Evolutionary conservation across 148 eudicot genomes (phyloP).

Genomic region (Camellia sinensis): DNA sequence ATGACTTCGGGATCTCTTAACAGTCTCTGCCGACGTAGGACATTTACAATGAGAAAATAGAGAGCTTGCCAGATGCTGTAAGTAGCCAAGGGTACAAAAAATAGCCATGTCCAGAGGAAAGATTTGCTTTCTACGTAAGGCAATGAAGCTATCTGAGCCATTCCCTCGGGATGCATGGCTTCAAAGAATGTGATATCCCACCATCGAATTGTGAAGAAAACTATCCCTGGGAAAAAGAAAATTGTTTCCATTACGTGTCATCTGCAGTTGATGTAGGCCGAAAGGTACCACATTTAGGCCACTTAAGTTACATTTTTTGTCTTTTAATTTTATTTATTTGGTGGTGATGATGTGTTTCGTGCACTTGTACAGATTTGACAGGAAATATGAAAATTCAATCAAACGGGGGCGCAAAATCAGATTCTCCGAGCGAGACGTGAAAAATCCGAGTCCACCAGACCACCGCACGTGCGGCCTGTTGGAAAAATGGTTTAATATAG

Average conservation of each 20-base stretch:
- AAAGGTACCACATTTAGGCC: too few relatives aligned
- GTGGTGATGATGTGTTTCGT: too few relatives aligned
- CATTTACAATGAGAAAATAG: slow-evolving; percentile 83
- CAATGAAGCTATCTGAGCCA: slow-evolving; percentile 68
- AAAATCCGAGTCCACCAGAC: too few relatives aligned
- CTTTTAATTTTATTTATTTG: too few relatives aligned
- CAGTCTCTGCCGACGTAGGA: slow-evolving; percentile 84
- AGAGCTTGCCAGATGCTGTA: slow-evolving; percentile 86
- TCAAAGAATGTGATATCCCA: slow-evolving; percentile 81
- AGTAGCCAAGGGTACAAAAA: slow-evolving; percentile 79
- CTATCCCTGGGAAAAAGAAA: slow-evolving; percentile 57
- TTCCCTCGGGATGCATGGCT: slow-evolving; percentile 91
- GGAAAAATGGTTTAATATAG: too few relatives aligned
- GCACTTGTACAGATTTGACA: too few relatives aligned
- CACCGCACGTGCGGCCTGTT: too few relatives aligned
- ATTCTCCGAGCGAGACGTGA: too few relatives aligned
- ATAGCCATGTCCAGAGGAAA: slow-evolving; percentile 79
- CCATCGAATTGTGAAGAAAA: slow-evolving; percentile 96
- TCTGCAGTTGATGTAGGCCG: too few relatives aligned
- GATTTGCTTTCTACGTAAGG: slow-evolving; percentile 73
- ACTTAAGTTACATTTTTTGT: too few relatives aligned
- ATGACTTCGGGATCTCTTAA: slow-evolving; percentile 93
- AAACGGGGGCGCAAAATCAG: too few relatives aligned
- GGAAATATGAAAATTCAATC: too few relatives aligned
- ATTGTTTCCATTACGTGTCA: slow-evolving; percentile 9